Evolutionary conservation across 257 asterid genomes (phyloP).

Genomic region (Penstemon newberryi): DNA sequence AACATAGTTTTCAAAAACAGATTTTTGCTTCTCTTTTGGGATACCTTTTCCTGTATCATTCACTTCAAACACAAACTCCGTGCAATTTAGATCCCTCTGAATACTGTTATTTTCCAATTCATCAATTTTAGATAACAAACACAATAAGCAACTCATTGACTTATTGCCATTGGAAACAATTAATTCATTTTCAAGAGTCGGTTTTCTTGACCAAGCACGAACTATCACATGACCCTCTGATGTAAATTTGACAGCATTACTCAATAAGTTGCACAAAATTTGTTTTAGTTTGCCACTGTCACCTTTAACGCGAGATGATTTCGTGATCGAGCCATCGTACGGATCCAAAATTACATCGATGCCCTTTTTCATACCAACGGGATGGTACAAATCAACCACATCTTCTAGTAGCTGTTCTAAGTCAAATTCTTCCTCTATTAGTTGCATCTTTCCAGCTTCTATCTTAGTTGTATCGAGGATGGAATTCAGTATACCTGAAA

Average conservation of each 20-base stretch:
- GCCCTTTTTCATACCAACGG: constrained; percentile 59
- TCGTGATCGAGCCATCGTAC: constrained; percentile 48
- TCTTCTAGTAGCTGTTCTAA: constrained; percentile 59
- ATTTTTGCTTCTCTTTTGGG: constrained; percentile 59
- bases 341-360: constrained; percentile 75
- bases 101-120: constrained; percentile 30
- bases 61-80: constrained; percentile 75
- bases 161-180: constrained; percentile 30
- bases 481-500: constrained; percentile 57
- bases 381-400: constrained; percentile 58
- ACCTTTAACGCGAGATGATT: constrained; percentile 47
- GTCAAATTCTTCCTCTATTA: constrained; percentile 62
- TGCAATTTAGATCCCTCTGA: constrained; percentile 40
- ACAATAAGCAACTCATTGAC: constrained; percentile 26
- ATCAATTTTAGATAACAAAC: constrained; percentile 30
- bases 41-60: constrained; percentile 80
- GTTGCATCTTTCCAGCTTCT: constrained; percentile 64
- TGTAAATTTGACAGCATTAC: constrained; percentile 82
- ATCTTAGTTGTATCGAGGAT: constrained; percentile 74
- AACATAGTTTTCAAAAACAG: constrained; percentile 74
- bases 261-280: constrained; percentile 61
- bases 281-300: constrained; percentile 67
- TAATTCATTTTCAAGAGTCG: constrained; percentile 35
- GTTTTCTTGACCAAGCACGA: constrained; percentile 62
- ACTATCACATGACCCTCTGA: constrained; percentile 61